Evolutionary conservation across 2,329 filamentous ascomycete genomes (phyloP).

Genomic region (Ambrosiella xylebori): DNA sequence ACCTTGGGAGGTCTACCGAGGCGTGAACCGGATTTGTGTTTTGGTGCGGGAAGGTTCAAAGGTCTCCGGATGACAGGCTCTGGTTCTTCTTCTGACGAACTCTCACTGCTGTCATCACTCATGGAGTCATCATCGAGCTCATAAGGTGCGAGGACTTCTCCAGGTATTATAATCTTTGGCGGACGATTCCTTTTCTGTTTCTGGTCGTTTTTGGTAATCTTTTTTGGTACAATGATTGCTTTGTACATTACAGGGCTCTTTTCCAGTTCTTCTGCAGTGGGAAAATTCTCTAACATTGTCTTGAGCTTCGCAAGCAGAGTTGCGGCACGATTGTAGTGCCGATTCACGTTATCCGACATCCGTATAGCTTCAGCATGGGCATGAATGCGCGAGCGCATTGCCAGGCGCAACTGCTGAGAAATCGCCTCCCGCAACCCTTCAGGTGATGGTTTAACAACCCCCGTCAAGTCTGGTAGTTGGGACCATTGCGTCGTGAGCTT

Average conservation of each 20-base stretch:
- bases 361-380: conserved; percentile 44
- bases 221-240: not conserved
- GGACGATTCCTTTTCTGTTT: conserved; percentile 21
- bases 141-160: conserved; percentile 48
- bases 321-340: conserved; percentile 44
- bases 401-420: conserved; percentile 37
- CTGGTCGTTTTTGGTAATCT: not conserved
- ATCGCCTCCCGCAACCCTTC: conserved; percentile 40
- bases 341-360: conserved; percentile 45
- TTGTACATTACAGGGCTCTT: conserved; percentile 1
- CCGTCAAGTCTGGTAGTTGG: conserved; percentile 31
- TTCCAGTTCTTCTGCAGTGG: conserved; percentile 32
- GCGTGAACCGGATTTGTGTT: conserved; percentile 11
- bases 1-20: conserved; percentile 16
- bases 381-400: conserved; percentile 38
- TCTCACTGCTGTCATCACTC: conserved; percentile 31
- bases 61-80: conserved; percentile 23
- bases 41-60: conserved; percentile 14
- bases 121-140: conserved; percentile 45
- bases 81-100: conserved; percentile 26
- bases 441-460: conserved; percentile 25
- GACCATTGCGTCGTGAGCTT: conserved; percentile 41
- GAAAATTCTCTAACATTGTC: conserved; percentile 43
- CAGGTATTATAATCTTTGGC: conserved; percentile 46
- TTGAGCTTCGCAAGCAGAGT: conserved; percentile 41